These are phyloP conservation scores for Candida michaelii DNA, from an alignment of 805 yeast species.

Conservation along the genomic window DNA sequence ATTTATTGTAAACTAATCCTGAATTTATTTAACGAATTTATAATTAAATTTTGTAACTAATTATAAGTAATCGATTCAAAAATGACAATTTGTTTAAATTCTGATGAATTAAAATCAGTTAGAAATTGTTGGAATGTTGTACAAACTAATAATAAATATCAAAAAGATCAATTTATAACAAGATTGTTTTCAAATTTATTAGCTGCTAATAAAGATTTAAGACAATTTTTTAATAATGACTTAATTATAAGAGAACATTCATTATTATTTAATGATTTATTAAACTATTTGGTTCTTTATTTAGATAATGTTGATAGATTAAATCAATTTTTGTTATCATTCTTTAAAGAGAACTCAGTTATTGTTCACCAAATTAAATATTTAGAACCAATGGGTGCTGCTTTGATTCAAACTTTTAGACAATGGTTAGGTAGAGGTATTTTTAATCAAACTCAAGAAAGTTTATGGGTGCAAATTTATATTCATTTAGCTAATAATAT, in stretches of 20 bases:
- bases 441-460: conserved; percentile 32
- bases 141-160: conserved; percentile 27
- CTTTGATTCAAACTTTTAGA: conserved; percentile 37
- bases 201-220: conserved; percentile 28
- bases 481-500: conserved; percentile 40
- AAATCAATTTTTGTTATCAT: conserved; percentile 34
- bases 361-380: conserved; percentile 28
- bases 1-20: conserved; percentile 8
- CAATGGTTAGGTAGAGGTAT: conserved; percentile 33
- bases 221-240: conserved; percentile 20
- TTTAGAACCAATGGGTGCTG: conserved; percentile 44
- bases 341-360: conserved; percentile 29
- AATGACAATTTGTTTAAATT: conserved; percentile 15
- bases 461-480: conserved; percentile 40
- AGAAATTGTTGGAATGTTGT: conserved; percentile 36
- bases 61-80: not conserved
- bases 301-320: conserved; percentile 28
- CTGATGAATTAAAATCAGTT: conserved; percentile 17
- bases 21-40: not conserved
- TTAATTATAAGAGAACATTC: conserved; percentile 29
- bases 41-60: conserved; percentile 3
- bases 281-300: conserved; percentile 31
- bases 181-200: conserved; percentile 34
- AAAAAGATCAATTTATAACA: conserved; percentile 30
- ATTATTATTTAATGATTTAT: conserved; percentile 35